Conservation (phyloP, 495 filamentous ascomycete species). For the Neurospora hispaniola region DNA sequence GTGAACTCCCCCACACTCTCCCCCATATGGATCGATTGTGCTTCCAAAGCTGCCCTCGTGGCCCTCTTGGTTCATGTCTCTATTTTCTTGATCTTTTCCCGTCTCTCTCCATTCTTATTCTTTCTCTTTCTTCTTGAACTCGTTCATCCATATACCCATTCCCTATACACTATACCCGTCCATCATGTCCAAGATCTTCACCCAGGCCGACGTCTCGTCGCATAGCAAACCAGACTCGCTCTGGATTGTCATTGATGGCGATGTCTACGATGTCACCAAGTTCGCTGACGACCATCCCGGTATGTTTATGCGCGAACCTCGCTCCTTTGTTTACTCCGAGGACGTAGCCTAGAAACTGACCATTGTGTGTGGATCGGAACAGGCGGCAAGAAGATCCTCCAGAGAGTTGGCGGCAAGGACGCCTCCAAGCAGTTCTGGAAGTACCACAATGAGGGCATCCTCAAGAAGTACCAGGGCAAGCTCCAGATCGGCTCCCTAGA, state of each 20-base stretch:
- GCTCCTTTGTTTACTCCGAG: not conserved
- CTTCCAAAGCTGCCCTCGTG: not conserved
- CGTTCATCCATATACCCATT: slow-evolving; percentile 1
- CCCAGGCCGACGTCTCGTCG: slow-evolving; percentile 71
- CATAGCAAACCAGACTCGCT: slow-evolving; percentile 80
- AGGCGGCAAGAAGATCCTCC: slow-evolving; percentile 97
- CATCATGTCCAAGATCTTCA: slow-evolving; percentile 79
- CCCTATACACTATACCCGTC: not conserved
- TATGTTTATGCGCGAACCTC: slow-evolving; percentile 19
- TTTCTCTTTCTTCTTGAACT: not conserved
- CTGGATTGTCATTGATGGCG: slow-evolving; percentile 87
- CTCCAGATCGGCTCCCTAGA: slow-evolving; percentile 87
- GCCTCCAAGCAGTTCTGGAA: slow-evolving; percentile 99
- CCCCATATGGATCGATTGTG: not conserved
- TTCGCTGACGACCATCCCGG: slow-evolving; percentile 92
- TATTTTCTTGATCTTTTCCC: not conserved
- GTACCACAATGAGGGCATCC: slow-evolving; percentile 86
- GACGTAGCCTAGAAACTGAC: not conserved
- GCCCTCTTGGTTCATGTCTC: not conserved
- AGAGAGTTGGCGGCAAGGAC: slow-evolving; percentile 89
- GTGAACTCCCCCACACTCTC: not conserved
- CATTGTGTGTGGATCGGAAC: not conserved
- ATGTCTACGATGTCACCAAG: slow-evolving; percentile 92
- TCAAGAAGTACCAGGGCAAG: slow-evolving; percentile 88
- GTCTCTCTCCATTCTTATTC: not conserved